These are phyloP conservation scores for Schizophyllum commune DNA, from an alignment of 1,284 basidiomycete species.

Conservation along the genomic window DNA sequence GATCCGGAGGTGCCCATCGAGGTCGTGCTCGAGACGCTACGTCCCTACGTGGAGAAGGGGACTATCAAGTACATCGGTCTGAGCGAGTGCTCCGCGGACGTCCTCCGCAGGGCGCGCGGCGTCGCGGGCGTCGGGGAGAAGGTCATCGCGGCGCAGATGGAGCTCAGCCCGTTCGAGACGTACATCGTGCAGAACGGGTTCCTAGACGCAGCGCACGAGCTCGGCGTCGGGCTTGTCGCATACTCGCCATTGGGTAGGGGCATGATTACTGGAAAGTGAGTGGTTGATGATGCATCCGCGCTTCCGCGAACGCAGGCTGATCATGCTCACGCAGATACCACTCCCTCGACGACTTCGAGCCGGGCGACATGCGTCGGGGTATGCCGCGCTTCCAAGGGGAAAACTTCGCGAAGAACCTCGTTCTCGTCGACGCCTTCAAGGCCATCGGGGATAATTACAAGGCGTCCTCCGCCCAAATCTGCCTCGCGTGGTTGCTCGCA, in stretches of 20 bases:
- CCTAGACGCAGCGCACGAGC: conserved; percentile 12
- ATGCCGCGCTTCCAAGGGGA: conserved; percentile 26
- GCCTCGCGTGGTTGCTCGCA: conserved; percentile 42
- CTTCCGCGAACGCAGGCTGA: not conserved
- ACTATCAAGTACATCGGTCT: conserved; percentile 33
- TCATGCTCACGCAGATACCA: conserved; percentile 35
- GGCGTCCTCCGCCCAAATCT: conserved; percentile 35
- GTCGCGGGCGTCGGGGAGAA: conserved; percentile 22
- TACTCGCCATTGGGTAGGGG: conserved; percentile 42
- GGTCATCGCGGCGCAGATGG: conserved; percentile 35
- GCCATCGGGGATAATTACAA: conserved; percentile 23
- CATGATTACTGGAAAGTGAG: conserved; percentile 40
- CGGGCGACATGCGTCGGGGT: conserved; percentile 5
- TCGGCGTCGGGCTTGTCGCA: conserved; percentile 14
- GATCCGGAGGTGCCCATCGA: conserved; percentile 34
- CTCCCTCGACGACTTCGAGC: conserved; percentile 7
- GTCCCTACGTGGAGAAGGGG: conserved; percentile 28
- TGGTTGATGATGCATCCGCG: conserved; percentile 10
- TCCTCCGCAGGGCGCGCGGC: conserved; percentile 31
- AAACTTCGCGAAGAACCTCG: conserved; percentile 36
- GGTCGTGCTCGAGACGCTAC: conserved; percentile 30
- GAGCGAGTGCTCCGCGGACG: conserved; percentile 36
- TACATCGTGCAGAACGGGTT: conserved; percentile 20
- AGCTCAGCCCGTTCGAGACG: conserved; percentile 34
- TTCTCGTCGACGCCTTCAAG: conserved; percentile 27